A percentile compares a stretch with the other conserved stretches of the same genome.
These are phyloP conservation scores for Pestalotiopsis sp. DNA, from an alignment of 2,329 filamentous ascomycete genomes.

Conservation along the genomic window DNA sequence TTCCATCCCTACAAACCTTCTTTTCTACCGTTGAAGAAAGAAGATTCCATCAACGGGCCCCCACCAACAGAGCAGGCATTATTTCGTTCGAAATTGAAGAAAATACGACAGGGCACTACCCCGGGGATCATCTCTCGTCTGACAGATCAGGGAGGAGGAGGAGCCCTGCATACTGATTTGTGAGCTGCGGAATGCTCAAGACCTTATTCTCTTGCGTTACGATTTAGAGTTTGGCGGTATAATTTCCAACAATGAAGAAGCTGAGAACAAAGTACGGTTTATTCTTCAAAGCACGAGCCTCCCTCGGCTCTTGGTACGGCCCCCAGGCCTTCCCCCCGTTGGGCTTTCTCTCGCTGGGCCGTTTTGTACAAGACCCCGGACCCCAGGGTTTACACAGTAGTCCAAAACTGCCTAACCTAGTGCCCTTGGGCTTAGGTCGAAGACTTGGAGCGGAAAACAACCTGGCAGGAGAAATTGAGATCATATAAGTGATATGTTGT, in stretches of 20 bases:
- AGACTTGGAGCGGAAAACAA: background rate
- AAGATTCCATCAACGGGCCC: background rate
- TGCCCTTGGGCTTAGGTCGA: background rate
- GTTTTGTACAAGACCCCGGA: no score
- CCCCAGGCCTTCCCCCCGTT: no score
- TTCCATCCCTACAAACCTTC: background rate
- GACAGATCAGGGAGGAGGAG: background rate
- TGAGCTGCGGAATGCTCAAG: background rate
- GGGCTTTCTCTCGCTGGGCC: no score
- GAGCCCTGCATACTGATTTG: background rate
- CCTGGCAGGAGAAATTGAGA: background rate
- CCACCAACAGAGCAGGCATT: background rate
- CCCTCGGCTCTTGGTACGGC: no score
- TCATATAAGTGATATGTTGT: background rate
- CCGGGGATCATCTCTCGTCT: background rate
- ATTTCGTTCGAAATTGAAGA: background rate
- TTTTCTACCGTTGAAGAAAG: background rate
- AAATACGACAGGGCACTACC: background rate
- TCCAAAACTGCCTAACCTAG: background rate
- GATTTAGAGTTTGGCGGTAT: background rate
- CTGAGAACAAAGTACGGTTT: background rate
- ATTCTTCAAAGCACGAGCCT: background rate
- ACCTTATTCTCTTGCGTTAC: background rate
- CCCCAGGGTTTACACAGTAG: no score
- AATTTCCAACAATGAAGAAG: background rate